A percentile compares a stretch with the other conserved stretches of the same genome.
These are phyloP conservation scores for Acer saccharum DNA, from an alignment of 345 rosid genomes.

Conservation along the genomic window DNA sequence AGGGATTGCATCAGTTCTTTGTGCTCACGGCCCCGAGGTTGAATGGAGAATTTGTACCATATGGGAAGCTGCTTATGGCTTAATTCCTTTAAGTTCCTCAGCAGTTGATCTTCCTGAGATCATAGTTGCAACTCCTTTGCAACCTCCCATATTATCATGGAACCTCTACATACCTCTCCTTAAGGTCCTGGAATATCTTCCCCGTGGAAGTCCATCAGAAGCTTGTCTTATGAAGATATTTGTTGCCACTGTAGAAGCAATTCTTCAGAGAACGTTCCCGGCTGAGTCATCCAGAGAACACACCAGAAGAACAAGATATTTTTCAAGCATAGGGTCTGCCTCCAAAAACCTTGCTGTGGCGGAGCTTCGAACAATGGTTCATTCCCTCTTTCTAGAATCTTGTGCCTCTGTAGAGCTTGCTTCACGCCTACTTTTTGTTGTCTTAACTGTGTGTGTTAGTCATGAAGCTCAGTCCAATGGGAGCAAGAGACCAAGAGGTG, in stretches of 20 bases:
- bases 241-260: constrained; percentile 93
- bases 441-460: constrained; percentile 93
- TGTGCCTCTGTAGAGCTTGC: constrained; percentile 91
- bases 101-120: constrained; percentile 98
- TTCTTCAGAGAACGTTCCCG: constrained; percentile 87
- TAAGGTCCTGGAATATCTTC: constrained; percentile 96
- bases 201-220: constrained; percentile 97
- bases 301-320: constrained; percentile 51
- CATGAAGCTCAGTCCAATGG: constrained; percentile 89
- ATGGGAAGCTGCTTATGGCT: constrained; percentile 99
- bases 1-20: constrained; percentile 99
- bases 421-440: constrained; percentile 92
- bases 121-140: constrained; percentile 88
- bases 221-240: constrained; percentile 98
- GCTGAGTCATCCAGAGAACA: constrained; percentile 58
- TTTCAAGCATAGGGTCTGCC: constrained; percentile 57
- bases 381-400: constrained; percentile 89
- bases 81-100: constrained; percentile 92
- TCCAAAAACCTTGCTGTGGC: constrained; percentile 91
- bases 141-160: constrained; percentile 92
- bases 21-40: constrained; percentile 99
- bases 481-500: constrained; percentile 68
- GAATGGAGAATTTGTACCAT: constrained; percentile 99
- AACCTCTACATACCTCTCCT: constrained; percentile 95
- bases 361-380: constrained; percentile 97